Evolutionary conservation across 345 rosid genomes (phyloP), one percentile per base, ranked within the genome.

Genomic region (Eucalyptus dawsonii): DNA sequence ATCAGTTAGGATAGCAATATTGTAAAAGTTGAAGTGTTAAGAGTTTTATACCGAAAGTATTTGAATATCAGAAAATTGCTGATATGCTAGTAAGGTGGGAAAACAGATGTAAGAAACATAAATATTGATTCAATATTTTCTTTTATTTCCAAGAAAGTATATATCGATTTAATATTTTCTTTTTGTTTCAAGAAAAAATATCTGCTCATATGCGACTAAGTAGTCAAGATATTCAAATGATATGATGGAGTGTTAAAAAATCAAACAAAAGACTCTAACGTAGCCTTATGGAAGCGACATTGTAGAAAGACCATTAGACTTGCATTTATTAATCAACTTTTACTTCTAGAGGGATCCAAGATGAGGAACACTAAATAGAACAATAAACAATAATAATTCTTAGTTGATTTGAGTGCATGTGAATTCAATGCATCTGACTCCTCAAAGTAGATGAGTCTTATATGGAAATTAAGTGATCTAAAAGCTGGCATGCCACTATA

Each of bases 161-260:
- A 53, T 53, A 53, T 0, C 11, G 0, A 58, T 58, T 11, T 6
- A 11, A 11, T 58, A 58, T 25, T 11, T 25, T 58, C n/a, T 25
- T 60, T 60, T 60, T 58, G 7, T 60, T 25, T 21, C 8, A 6
- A 27, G 4, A 29, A 62, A 29, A 15, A 6, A 62, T 62, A 27
- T 29, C 0, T 29, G 17, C 34, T 12, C n/a, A 27, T 62, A 62
- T 62, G 69, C 5, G 2, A 27, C 34, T 62, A 0, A 24, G 2
- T 25, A 56, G 14, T 56, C 3, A 56, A 24, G 62, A 56, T 0
- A 56, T 24, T 22, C 14, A 22, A 56, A 29, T 62, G 17, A 4
- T 3, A 5, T 13, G 5, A 62, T 12, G 69, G 69, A 62, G 34
- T 29, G 16, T 13, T 62, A 2, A 29, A 12, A 62, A 29, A 60